Evolutionary conservation across 1,139 yeast species (phyloP).

Genomic region (Zygosaccharomyces sapae): DNA sequence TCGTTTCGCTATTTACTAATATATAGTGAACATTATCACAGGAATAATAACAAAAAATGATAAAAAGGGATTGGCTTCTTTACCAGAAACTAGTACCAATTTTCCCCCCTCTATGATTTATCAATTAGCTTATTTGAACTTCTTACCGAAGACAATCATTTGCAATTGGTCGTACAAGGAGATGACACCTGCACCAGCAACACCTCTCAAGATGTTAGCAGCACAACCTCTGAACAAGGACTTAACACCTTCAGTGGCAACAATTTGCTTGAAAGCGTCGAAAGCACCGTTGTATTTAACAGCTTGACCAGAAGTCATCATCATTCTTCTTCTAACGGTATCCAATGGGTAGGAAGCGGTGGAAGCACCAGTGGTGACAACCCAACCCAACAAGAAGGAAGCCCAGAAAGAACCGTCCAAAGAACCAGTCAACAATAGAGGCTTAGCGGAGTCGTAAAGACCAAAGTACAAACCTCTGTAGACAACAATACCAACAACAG

Average conservation of each 20-base stretch:
- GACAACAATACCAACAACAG: constrained; percentile 73
- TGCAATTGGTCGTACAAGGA: constrained; percentile 77
- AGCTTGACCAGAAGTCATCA: constrained; percentile 83
- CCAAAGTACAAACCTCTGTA: constrained; percentile 86
- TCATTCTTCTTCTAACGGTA: constrained; percentile 84
- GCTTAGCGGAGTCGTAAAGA: constrained; percentile 73
- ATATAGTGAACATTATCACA: constrained; percentile 5
- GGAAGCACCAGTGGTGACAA: constrained; percentile 75
- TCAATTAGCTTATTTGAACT: constrained; percentile 45
- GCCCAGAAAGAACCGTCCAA: constrained; percentile 70
- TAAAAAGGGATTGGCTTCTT: background rate
- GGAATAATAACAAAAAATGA: constrained; percentile 5
- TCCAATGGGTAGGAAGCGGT: constrained; percentile 80
- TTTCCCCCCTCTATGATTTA: background rate
- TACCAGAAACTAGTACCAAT: background rate
- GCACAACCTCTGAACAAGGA: constrained; percentile 83
- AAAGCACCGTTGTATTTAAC: constrained; percentile 71
- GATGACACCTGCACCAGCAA: constrained; percentile 82
- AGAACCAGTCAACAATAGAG: constrained; percentile 65
- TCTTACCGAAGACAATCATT: constrained; percentile 68
- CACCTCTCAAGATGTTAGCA: constrained; percentile 85
- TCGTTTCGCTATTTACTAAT: constrained; percentile 6
- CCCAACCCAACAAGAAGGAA: constrained; percentile 75
- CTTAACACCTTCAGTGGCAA: constrained; percentile 65
- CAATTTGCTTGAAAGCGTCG: constrained; percentile 67